Conservation (phyloP, 192 early-diverging fungal species). For the Coemansia sp. region DNA sequence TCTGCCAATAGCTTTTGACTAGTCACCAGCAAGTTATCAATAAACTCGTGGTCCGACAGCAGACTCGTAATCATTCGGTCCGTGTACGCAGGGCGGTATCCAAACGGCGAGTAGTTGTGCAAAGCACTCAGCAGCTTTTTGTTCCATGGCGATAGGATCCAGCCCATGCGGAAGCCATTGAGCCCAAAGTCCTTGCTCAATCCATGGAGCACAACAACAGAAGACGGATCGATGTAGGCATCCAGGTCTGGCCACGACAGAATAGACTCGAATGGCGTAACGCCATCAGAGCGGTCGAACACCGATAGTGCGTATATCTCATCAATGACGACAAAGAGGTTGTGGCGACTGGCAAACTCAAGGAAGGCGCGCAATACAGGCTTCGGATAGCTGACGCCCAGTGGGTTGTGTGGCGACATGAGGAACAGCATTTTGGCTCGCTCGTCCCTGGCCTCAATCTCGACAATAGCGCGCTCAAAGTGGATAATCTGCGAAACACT, state of each 20-base stretch:
- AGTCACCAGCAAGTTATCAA: conserved; percentile 58
- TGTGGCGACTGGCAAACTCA: conserved; percentile 60
- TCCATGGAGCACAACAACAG: conserved; percentile 72
- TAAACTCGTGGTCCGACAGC: conserved; percentile 55
- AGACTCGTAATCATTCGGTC: conserved; percentile 60
- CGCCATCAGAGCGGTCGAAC: conserved; percentile 46
- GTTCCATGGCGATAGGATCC: conserved; percentile 64
- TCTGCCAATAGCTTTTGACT: conserved; percentile 61
- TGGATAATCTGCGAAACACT: conserved; percentile 54
- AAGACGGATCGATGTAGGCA: conserved; percentile 59
- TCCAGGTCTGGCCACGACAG: conserved; percentile 59
- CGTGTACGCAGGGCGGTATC: conserved; percentile 59
- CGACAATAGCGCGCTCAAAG: conserved; percentile 41
- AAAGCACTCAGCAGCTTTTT: conserved; percentile 27
- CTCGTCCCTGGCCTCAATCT: conserved; percentile 51
- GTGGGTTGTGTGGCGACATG: conserved; percentile 73
- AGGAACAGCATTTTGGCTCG: conserved; percentile 58
- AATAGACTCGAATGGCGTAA: conserved; percentile 63
- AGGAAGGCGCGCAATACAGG: conserved; percentile 57
- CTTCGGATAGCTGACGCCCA: conserved; percentile 58
- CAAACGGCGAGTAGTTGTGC: conserved; percentile 56
- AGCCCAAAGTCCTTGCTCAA: conserved; percentile 84
- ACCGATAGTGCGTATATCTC: conserved; percentile 78
- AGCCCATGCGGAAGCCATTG: conserved; percentile 71
- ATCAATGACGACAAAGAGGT: conserved; percentile 70